Evolutionary conservation across 192 early-diverging fungal genomes (phyloP).

Genomic region (Entomortierella parvispora): DNA sequence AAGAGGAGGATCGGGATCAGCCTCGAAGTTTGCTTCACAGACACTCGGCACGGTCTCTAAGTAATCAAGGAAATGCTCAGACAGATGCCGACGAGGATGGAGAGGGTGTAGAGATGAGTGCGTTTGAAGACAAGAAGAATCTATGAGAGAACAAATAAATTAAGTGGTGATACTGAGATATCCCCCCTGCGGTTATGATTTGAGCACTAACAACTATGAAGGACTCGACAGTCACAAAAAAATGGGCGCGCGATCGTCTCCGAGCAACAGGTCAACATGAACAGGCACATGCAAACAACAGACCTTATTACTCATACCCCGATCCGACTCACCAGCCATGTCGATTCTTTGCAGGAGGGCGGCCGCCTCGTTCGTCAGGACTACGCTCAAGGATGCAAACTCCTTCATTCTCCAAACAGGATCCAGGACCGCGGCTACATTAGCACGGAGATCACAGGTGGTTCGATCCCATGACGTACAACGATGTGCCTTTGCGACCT

Average conservation of each 20-base stretch:
- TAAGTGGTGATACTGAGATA: no score
- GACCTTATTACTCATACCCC: no score
- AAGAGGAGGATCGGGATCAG: neutral
- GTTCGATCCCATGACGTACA: neutral
- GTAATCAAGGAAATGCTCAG: neutral
- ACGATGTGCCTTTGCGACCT: neutral
- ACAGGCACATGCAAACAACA: no score
- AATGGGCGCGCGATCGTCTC: no score
- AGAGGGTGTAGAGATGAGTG: constrained; percentile 9
- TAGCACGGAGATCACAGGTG: constrained; percentile 2
- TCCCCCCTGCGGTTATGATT: no score
- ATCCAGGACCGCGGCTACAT: neutral
- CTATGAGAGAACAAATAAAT: no score
- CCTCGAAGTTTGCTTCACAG: constrained; percentile 1
- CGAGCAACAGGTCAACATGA: no score
- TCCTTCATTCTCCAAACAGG: neutral
- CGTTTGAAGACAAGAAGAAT: constrained; percentile 15
- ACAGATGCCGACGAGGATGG: neutral
- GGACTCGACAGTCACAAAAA: no score
- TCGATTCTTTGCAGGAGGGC: constrained; percentile 6
- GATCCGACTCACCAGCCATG: neutral
- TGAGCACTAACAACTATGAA: no score
- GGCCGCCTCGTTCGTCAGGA: neutral
- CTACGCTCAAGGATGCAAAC: neutral
- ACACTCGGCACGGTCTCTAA: constrained; percentile 18